Evolutionary conservation across 129 eudicot genomes (phyloP).

Genomic region (Erigeron canadensis): DNA sequence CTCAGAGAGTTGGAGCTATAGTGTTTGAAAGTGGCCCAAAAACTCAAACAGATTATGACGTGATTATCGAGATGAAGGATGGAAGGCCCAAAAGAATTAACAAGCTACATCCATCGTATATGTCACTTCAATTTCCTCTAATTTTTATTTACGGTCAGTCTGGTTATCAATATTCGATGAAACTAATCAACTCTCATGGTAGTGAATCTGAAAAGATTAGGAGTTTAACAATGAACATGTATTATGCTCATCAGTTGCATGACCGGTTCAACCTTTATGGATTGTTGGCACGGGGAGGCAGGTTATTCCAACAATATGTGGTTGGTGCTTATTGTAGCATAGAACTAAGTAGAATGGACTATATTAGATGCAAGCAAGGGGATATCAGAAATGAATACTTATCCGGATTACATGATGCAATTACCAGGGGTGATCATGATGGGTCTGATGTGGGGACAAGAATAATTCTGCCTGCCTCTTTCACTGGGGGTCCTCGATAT

Average conservation of each 20-base stretch:
- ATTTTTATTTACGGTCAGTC: background rate
- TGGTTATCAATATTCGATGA: background rate
- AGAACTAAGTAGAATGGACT: background rate
- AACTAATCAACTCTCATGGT: no score
- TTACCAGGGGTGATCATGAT: background rate
- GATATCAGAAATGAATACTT: background rate
- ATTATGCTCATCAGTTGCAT: background rate
- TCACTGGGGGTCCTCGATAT: conserved; percentile 15
- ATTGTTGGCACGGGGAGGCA: background rate
- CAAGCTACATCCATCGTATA: background rate
- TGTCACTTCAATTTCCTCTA: background rate
- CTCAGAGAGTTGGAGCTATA: background rate
- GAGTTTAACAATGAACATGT: background rate
- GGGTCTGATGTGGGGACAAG: background rate
- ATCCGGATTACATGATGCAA: background rate
- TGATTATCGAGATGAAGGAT: background rate
- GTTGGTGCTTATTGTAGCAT: background rate
- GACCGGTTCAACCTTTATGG: background rate
- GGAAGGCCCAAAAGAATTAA: background rate
- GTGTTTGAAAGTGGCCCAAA: background rate
- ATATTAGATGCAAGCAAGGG: background rate
- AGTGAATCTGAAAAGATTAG: no score
- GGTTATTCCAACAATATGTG: background rate
- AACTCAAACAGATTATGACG: background rate
- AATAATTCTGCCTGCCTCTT: conserved; percentile 6